Conservation (phyloP, 2,329 filamentous ascomycete genomes). For the Alternaria panax region DNA sequence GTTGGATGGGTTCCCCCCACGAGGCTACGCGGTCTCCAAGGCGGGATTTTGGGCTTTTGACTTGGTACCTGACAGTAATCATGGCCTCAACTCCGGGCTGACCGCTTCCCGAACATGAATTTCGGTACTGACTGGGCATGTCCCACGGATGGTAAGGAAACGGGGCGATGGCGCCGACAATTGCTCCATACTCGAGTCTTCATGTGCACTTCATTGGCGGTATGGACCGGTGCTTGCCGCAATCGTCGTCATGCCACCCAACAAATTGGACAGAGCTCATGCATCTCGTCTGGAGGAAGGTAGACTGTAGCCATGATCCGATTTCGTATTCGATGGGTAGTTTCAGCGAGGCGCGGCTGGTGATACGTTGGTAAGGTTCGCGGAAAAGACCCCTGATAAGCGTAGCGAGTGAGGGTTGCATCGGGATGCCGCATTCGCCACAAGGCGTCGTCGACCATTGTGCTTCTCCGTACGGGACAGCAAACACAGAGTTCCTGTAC, state of each 20-base stretch:
- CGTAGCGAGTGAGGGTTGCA: slow-evolving; percentile 26
- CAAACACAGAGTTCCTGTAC: slow-evolving; percentile 5
- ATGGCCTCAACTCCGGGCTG: slow-evolving; percentile 17
- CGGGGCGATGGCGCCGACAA: slow-evolving; percentile 23
- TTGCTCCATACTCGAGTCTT: slow-evolving; percentile 9
- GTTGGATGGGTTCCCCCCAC: background rate
- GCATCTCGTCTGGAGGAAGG: slow-evolving; percentile 12
- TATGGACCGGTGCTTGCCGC: slow-evolving; percentile 13
- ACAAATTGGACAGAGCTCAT: slow-evolving; percentile 13
- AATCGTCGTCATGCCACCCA: slow-evolving; percentile 24
- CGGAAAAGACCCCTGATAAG: slow-evolving; percentile 14
- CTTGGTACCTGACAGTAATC: slow-evolving; percentile 5
- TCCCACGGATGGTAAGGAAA: slow-evolving; percentile 11
- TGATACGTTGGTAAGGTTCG: slow-evolving; percentile 15
- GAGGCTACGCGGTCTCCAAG: background rate
- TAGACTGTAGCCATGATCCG: slow-evolving; percentile 15
- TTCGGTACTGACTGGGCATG: slow-evolving; percentile 18
- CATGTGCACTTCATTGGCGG: slow-evolving; percentile 14
- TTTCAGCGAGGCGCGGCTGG: slow-evolving; percentile 22
- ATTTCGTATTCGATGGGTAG: slow-evolving; percentile 17
- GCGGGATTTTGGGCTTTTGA: background rate
- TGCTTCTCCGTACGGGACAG: slow-evolving; percentile 12
- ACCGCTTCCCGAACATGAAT: slow-evolving; percentile 15
- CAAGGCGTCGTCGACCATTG: slow-evolving; percentile 16
- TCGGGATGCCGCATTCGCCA: slow-evolving; percentile 23